Evolutionary conservation across 345 rosid genomes (phyloP).

Genomic region (Ceriops zippeliana): DNA sequence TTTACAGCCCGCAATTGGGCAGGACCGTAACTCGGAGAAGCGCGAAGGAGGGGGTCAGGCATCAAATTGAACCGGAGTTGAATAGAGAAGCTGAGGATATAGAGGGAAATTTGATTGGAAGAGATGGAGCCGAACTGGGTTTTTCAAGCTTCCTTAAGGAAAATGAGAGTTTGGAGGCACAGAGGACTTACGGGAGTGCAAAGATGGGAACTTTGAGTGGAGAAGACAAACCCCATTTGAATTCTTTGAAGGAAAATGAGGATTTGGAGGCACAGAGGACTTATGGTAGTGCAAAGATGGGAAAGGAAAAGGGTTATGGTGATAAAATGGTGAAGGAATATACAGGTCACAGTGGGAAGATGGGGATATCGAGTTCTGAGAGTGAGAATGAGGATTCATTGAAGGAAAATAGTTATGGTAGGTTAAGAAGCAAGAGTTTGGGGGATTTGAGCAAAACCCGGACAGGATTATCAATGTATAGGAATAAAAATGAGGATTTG

Average conservation of each 20-base stretch:
- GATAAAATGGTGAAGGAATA: background rate
- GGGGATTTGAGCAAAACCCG: constrained; percentile 6
- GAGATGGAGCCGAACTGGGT: constrained; percentile 1
- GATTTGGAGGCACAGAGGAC: constrained; percentile 16
- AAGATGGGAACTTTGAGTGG: constrained; percentile 10
- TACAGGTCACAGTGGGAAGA: background rate
- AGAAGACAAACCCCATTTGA: constrained; percentile 5
- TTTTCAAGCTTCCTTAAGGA: constrained; percentile 9
- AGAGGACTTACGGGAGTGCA: constrained; percentile 14
- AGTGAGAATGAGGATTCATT: background rate
- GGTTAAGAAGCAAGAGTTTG: constrained; percentile 2
- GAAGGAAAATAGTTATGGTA: constrained; percentile 8
- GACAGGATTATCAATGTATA: constrained; percentile 14
- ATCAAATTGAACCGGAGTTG: constrained; percentile 2
- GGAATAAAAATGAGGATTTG: constrained; percentile 9
- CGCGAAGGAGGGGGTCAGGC: background rate
- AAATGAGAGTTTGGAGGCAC: constrained; percentile 13
- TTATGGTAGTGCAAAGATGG: constrained; percentile 11
- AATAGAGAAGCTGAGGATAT: constrained; percentile 10
- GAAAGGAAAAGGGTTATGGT: background rate
- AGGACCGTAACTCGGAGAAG: background rate
- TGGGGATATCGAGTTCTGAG: background rate
- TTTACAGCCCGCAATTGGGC: constrained; percentile 24
- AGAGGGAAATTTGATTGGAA: background rate
- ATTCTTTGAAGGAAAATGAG: background rate